phyloP scores from a whole-genome alignment of 768 basidiomycete species.

The Leccinum imitatum region DNA sequence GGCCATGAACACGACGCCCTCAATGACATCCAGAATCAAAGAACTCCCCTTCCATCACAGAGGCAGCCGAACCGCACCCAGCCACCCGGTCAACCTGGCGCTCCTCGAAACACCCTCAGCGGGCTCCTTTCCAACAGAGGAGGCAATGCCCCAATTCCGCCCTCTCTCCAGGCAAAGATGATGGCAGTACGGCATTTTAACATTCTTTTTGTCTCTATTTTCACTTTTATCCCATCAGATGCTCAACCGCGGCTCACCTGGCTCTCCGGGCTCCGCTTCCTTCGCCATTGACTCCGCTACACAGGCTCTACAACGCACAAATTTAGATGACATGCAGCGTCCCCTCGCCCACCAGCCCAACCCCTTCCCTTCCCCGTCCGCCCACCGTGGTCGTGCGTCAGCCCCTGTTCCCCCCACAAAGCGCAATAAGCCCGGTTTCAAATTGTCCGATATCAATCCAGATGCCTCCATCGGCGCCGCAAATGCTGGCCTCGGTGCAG shows the following conservation, averaged over 20 bases:
- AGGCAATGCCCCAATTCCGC: constrained; percentile 74
- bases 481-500: constrained; percentile 70
- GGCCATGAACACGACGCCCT: constrained; percentile 15
- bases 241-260: constrained; percentile 41
- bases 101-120: constrained; percentile 30
- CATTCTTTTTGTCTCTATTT: not conserved
- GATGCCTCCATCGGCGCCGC: constrained; percentile 52
- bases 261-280: constrained; percentile 26
- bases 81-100: constrained; percentile 9
- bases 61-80: constrained; percentile 20
- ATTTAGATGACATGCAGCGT: constrained; percentile 29
- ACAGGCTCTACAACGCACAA: constrained; percentile 39
- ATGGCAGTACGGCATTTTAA: constrained; percentile 60
- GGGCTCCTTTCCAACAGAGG: constrained; percentile 46
- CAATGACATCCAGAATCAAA: not conserved
- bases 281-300: constrained; percentile 42
- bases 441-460: constrained; percentile 61
- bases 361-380: constrained; percentile 35
- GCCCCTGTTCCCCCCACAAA: constrained; percentile 40
- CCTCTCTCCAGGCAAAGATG: constrained; percentile 91
- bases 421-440: constrained; percentile 55
- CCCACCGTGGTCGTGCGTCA: constrained; percentile 28
- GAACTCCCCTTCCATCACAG: constrained; percentile 8
- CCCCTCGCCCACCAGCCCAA: constrained; percentile 35
- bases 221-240: constrained; percentile 39